These are phyloP conservation scores for Cyamopsis tetragonoloba DNA, from an alignment of 306 rosid genomes.

Conservation along the genomic window DNA sequence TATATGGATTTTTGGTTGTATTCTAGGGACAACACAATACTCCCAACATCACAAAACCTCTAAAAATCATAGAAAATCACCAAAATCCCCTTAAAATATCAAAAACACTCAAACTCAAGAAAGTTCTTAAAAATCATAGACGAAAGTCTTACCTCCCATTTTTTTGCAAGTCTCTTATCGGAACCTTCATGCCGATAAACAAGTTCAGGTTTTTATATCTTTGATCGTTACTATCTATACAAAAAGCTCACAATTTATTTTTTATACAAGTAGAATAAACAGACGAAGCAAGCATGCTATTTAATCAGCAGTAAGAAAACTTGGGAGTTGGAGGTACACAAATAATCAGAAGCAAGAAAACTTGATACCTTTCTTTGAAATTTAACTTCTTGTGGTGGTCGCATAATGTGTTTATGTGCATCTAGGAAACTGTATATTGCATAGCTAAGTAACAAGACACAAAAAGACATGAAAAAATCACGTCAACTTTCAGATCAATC, in stretches of 20 bases:
- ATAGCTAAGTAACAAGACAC: conserved; percentile 47
- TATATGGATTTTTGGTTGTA: too few species aligned
- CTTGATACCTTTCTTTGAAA: conserved; percentile 71
- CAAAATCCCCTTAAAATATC: too few species aligned
- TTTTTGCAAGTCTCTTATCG: conserved; percentile 44
- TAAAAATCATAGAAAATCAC: too few species aligned
- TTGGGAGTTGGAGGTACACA: too few species aligned
- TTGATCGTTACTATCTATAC: conserved; percentile 57
- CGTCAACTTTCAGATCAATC: neutral
- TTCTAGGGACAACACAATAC: too few species aligned
- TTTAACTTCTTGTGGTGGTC: conserved; percentile 71
- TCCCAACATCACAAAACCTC: too few species aligned
- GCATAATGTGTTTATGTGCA: conserved; percentile 60
- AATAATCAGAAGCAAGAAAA: conserved; percentile 4
- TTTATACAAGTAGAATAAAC: neutral
- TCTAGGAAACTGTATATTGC: conserved; percentile 81
- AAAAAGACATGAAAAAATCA: neutral
- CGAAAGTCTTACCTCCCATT: conserved; percentile 45
- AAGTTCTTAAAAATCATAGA: too few species aligned
- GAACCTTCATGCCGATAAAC: conserved; percentile 87
- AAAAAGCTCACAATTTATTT: neutral
- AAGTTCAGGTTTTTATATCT: conserved; percentile 72
- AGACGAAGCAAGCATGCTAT: neutral
- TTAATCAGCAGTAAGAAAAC: neutral
- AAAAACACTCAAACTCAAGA: too few species aligned